Conservation (phyloP, 306 rosid species). For the Dryas alaskensis region DNA sequence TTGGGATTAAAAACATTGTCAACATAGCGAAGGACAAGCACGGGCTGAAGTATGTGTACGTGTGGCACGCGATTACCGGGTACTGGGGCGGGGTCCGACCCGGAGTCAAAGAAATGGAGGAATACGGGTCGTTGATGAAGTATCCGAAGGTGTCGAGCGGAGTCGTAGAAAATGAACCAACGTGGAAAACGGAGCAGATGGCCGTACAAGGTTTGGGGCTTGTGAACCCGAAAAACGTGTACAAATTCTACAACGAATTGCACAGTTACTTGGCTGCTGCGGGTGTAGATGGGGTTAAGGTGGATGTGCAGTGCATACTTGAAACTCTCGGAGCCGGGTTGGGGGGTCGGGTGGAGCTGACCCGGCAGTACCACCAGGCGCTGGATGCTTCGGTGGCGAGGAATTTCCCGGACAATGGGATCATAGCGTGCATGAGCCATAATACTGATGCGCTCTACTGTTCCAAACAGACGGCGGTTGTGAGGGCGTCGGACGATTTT, state of each 20-base stretch:
- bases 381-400: constrained; percentile 74
- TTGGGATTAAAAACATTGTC: constrained; percentile 62
- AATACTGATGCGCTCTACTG: constrained; percentile 83
- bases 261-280: constrained; percentile 72
- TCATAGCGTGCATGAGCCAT: constrained; percentile 96
- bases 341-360: constrained; percentile 85
- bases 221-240: constrained; percentile 59
- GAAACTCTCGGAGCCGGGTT: constrained; percentile 79
- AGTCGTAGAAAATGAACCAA: constrained; percentile 68
- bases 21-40: constrained; percentile 58
- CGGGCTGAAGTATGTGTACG: constrained; percentile 66
- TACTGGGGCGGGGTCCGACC: constrained; percentile 95
- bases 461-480: constrained; percentile 75
- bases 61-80: constrained; percentile 94
- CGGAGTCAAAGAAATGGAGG: constrained; percentile 64
- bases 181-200: constrained; percentile 57
- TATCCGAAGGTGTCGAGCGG: constrained; percentile 57
- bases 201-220: constrained; percentile 75
- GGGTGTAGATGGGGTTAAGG: constrained; percentile 91
- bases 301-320: constrained; percentile 83
- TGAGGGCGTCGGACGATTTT: constrained; percentile 87
- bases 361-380: constrained; percentile 76
- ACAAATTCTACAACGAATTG: constrained; percentile 59
- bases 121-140: constrained; percentile 51
- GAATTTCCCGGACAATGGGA: constrained; percentile 75